Percentiles rank a stretch among this genome's conserved stretches.
Evolutionary conservation across 257 asterid genomes (phyloP).

Genomic region (Gardenia jasminoides): DNA sequence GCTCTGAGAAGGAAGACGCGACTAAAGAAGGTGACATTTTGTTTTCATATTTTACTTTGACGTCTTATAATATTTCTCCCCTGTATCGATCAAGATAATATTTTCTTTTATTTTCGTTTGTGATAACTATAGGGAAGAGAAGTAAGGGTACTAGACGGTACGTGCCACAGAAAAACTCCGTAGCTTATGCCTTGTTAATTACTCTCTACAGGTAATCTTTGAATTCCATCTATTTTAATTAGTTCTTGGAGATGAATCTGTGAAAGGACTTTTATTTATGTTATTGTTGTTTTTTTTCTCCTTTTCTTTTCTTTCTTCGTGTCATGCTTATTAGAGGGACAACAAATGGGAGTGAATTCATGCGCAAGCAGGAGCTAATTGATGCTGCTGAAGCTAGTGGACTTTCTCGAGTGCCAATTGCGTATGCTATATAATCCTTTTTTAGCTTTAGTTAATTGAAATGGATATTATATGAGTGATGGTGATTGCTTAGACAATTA

Average conservation of each 20-base stretch:
- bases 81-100: background rate
- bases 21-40: constrained; percentile 46
- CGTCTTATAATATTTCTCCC: background rate
- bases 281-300: background rate
- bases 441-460: background rate
- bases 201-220: constrained; percentile 71
- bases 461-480: background rate
- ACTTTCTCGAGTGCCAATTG: constrained; percentile 79
- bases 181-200: constrained; percentile 78
- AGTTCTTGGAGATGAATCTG: background rate
- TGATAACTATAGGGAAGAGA: constrained; percentile 48
- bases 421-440: constrained; percentile 33
- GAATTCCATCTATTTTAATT: background rate
- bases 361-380: constrained; percentile 82
- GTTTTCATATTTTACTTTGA: background rate
- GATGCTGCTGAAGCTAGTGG: constrained; percentile 94
- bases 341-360: constrained; percentile 58
- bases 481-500: background rate
- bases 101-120: constrained; percentile 13
- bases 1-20: constrained; percentile 42
- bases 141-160: constrained; percentile 61
- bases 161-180: constrained; percentile 93
- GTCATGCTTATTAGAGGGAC: constrained; percentile 42
- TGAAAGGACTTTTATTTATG: background rate
- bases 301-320: background rate